These are phyloP conservation scores for Barnettozyma vustinii DNA, from an alignment of 805 yeast species.

Conservation along the genomic window DNA sequence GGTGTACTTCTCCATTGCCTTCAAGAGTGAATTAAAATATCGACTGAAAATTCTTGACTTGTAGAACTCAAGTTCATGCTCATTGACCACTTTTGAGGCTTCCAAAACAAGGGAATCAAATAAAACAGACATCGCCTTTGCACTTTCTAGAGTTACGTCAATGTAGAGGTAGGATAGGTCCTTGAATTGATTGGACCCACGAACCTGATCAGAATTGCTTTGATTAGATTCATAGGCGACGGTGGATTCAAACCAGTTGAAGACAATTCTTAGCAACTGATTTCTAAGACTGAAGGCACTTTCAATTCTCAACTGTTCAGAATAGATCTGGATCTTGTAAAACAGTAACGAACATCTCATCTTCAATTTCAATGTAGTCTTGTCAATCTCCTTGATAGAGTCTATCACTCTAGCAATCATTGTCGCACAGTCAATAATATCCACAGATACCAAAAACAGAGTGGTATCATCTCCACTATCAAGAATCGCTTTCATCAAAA, in stretches of 20 bases:
- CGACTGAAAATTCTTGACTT: conserved; percentile 62
- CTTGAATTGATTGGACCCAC: conserved; percentile 12
- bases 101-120: conserved; percentile 56
- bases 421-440: conserved; percentile 24
- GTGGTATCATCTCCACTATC: conserved; percentile 29
- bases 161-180: conserved; percentile 45
- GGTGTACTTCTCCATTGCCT: conserved; percentile 36
- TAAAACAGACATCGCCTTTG: conserved; percentile 50
- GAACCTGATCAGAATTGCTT: conserved; percentile 21
- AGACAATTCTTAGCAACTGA: conserved; percentile 37
- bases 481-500: conserved; percentile 38
- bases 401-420: conserved; percentile 18
- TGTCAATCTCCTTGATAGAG: conserved; percentile 6
- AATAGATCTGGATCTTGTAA: conserved; percentile 31
- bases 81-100: conserved; percentile 49
- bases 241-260: conserved; percentile 52
- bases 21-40: conserved; percentile 56
- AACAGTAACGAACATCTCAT: conserved; percentile 39
- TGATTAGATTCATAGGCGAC: conserved; percentile 38
- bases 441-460: conserved; percentile 30
- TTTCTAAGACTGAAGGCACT: conserved; percentile 48
- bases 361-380: conserved; percentile 30
- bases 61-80: conserved; percentile 46
- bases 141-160: conserved; percentile 61
- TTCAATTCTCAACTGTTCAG: conserved; percentile 29